Conservation (phyloP, 2,329 filamentous ascomycete genomes). For the Drechslerella coelobrocha region DNA sequence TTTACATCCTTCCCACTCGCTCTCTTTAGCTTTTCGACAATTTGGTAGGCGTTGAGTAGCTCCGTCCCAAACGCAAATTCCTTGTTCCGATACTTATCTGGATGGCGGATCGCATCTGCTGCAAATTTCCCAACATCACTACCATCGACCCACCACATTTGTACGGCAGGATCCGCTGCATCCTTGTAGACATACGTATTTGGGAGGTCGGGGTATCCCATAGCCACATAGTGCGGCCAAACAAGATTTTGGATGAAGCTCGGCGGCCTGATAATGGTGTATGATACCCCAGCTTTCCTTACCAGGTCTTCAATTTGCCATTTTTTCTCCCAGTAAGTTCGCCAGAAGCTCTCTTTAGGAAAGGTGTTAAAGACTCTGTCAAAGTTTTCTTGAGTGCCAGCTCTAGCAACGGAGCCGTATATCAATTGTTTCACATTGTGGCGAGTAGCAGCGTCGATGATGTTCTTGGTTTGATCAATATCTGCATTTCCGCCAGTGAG, state of each 20-base stretch:
- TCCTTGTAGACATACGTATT: slow-evolving; percentile 17
- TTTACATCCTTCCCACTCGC: slow-evolving; percentile 39
- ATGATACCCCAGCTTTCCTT: slow-evolving; percentile 17
- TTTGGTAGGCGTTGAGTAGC: slow-evolving; percentile 11
- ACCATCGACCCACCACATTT: slow-evolving; percentile 11
- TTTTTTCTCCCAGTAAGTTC: slow-evolving; percentile 35
- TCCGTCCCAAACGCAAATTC: slow-evolving; percentile 36
- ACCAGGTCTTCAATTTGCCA: slow-evolving; percentile 32
- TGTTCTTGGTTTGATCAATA: slow-evolving; percentile 33
- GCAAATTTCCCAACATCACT: slow-evolving; percentile 41
- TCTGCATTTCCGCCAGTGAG: slow-evolving; percentile 20
- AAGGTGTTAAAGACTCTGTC: slow-evolving; percentile 20
- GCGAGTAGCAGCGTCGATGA: slow-evolving; percentile 25
- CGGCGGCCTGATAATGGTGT: slow-evolving; percentile 40
- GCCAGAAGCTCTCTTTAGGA: slow-evolving; percentile 11
- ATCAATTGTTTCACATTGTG: slow-evolving; percentile 34
- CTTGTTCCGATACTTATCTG: slow-evolving; percentile 37
- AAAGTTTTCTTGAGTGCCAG: slow-evolving; percentile 33
- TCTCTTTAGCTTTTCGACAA: slow-evolving; percentile 34
- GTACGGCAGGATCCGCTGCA: slow-evolving; percentile 14
- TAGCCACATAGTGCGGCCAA: slow-evolving; percentile 25
- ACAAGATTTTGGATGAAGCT: slow-evolving; percentile 36
- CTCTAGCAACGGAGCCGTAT: slow-evolving; percentile 31
- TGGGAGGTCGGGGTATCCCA: slow-evolving; percentile 37
- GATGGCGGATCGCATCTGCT: slow-evolving; percentile 17